Evolutionary conservation across 495 filamentous ascomycete genomes (phyloP).

Genomic region (Penicillium salamii): DNA sequence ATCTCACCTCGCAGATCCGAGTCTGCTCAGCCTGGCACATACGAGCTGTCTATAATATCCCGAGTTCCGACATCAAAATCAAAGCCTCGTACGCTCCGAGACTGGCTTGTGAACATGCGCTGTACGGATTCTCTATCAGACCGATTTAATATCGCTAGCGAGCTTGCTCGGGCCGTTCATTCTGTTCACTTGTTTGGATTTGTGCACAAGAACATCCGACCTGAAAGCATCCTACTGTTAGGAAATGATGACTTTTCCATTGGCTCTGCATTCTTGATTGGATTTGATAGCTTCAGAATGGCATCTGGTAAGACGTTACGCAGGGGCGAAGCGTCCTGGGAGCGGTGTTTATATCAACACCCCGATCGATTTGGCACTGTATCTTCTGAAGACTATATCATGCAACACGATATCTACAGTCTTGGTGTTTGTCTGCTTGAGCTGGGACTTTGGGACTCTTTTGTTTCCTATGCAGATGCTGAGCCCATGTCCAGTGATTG

Average conservation of each 20-base stretch:
- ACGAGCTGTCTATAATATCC: constrained; percentile 17
- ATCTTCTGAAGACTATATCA: constrained; percentile 41
- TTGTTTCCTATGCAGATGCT: constrained; percentile 16
- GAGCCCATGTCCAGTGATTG: not conserved
- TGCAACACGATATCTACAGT: constrained; percentile 67
- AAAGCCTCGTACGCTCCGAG: constrained; percentile 24
- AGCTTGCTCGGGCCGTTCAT: constrained; percentile 34
- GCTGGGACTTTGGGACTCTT: constrained; percentile 56
- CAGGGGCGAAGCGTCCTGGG: constrained; percentile 39
- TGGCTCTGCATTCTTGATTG: constrained; percentile 32
- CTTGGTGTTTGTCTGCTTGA: constrained; percentile 61
- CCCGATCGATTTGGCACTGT: constrained; percentile 47
- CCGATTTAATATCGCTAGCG: constrained; percentile 25
- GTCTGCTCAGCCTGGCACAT: not conserved
- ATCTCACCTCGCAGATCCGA: not conserved
- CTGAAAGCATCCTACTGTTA: constrained; percentile 39
- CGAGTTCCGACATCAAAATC: constrained; percentile 4
- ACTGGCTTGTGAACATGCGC: constrained; percentile 2
- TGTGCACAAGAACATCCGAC: constrained; percentile 48
- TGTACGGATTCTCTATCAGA: constrained; percentile 15
- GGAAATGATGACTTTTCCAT: constrained; percentile 9
- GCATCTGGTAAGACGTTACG: constrained; percentile 36
- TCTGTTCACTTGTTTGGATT: constrained; percentile 40
- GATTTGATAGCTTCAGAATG: constrained; percentile 43
- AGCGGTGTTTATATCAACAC: constrained; percentile 56